These are phyloP conservation scores for Physcomitrium patens DNA, from an alignment of 225 moss, liverwort and hornwort species.

Conservation along the genomic window DNA sequence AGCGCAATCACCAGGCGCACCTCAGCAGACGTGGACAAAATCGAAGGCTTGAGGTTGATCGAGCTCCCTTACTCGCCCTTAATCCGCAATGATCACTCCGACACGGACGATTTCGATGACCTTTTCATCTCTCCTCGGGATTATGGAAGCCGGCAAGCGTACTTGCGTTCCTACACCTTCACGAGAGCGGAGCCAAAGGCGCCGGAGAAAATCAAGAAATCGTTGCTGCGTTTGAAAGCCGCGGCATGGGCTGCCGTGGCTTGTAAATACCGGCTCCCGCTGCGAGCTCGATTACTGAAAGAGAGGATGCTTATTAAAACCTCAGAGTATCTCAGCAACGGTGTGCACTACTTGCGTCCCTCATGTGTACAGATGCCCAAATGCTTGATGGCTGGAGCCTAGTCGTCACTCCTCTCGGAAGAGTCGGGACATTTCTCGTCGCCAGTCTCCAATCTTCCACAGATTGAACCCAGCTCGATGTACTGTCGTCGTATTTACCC, in stretches of 20 bases:
- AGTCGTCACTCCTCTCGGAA: background rate
- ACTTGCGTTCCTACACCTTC: slow-evolving; percentile 54
- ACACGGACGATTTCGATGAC: slow-evolving; percentile 24
- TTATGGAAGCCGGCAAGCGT: slow-evolving; percentile 47
- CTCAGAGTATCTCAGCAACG: slow-evolving; percentile 32
- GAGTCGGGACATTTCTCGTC: background rate
- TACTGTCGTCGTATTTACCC: background rate
- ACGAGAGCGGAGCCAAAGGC: slow-evolving; percentile 24
- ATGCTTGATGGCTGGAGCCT: slow-evolving; percentile 35
- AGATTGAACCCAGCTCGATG: background rate
- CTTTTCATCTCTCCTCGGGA: slow-evolving; percentile 43
- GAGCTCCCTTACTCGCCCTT: slow-evolving; percentile 35
- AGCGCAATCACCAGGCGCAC: slow-evolving; percentile 20
- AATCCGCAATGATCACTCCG: background rate
- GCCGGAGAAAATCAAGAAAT: slow-evolving; percentile 31
- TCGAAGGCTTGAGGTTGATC: slow-evolving; percentile 33
- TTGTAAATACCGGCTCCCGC: slow-evolving; percentile 43
- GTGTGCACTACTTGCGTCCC: slow-evolving; percentile 36
- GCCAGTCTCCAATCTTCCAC: background rate
- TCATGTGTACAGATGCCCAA: slow-evolving; percentile 36
- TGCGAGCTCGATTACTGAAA: slow-evolving; percentile 40
- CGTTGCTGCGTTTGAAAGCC: slow-evolving; percentile 42
- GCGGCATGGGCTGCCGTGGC: slow-evolving; percentile 57
- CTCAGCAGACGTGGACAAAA: slow-evolving; percentile 7
- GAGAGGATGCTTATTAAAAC: slow-evolving; percentile 32